These are phyloP conservation scores for Penicillium odoratum DNA, from an alignment of 495 filamentous ascomycete species.

Conservation along the genomic window DNA sequence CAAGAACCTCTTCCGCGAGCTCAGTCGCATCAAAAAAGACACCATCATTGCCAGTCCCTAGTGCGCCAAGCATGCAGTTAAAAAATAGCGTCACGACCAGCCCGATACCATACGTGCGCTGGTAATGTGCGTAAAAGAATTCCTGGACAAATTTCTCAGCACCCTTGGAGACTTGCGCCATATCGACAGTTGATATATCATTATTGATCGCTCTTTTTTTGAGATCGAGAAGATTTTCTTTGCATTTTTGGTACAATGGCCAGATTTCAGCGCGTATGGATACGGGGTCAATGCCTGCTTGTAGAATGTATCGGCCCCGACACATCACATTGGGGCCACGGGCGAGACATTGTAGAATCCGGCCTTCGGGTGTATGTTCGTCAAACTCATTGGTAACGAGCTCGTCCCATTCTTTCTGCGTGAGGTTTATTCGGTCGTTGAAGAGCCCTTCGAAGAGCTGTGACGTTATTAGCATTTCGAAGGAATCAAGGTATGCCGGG, in stretches of 20 bases:
- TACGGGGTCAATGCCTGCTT: constrained; percentile 11
- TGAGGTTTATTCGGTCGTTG: constrained; percentile 38
- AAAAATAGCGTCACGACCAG: constrained; percentile 33
- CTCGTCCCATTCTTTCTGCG: constrained; percentile 34
- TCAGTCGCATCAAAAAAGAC: constrained; percentile 25
- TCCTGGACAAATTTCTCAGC: neutral
- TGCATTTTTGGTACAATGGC: constrained; percentile 29
- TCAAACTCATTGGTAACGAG: constrained; percentile 36
- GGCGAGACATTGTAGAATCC: constrained; percentile 31
- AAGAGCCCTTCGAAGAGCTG: constrained; percentile 46
- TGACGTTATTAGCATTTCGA: neutral
- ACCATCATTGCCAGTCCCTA: constrained; percentile 12
- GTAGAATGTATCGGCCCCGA: constrained; percentile 19
- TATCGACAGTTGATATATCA: constrained; percentile 9
- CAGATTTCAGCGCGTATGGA: constrained; percentile 23
- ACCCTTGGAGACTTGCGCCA: neutral
- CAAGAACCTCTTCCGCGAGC: constrained; percentile 31
- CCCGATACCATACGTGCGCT: constrained; percentile 36
- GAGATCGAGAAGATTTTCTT: constrained; percentile 19
- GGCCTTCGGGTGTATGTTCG: constrained; percentile 25
- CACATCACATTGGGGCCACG: constrained; percentile 29
- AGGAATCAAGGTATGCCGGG: neutral
- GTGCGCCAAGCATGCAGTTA: constrained; percentile 32
- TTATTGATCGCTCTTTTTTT: constrained; percentile 12
- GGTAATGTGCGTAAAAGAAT: constrained; percentile 30